Percentiles rank a stretch among this genome's conserved stretches.
Evolutionary conservation across 2,329 filamentous ascomycete species (phyloP).

Genomic region (Claviceps digitariae): DNA sequence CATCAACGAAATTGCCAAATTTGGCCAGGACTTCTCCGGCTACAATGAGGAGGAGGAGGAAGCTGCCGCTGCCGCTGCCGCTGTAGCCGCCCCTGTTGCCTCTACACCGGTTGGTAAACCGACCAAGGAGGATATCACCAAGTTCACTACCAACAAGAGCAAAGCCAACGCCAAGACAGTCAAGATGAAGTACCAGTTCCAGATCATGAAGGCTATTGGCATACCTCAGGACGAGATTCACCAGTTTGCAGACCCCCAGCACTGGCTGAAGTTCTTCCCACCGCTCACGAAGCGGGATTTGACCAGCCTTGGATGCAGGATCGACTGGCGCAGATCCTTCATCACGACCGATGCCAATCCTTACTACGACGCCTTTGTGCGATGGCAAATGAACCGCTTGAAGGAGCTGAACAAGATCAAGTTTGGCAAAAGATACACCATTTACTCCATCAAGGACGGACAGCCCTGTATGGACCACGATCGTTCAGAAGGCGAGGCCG

Average conservation of each 20-base stretch:
- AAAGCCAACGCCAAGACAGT: slow-evolving; percentile 83
- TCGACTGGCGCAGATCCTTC: slow-evolving; percentile 88
- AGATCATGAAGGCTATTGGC: slow-evolving; percentile 86
- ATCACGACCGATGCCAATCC: slow-evolving; percentile 95
- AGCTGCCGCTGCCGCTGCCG: slow-evolving; percentile 30
- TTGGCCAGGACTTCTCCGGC: slow-evolving; percentile 72
- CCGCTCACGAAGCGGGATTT: slow-evolving; percentile 52
- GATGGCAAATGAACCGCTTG: slow-evolving; percentile 94
- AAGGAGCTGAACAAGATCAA: slow-evolving; percentile 86
- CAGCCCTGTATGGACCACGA: slow-evolving; percentile 36
- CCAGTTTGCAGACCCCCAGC: slow-evolving; percentile 76
- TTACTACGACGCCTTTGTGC: slow-evolving; percentile 88
- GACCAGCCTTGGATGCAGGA: slow-evolving; percentile 68
- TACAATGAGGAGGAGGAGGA: slow-evolving; percentile 49
- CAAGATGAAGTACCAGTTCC: slow-evolving; percentile 91
- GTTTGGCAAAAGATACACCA: slow-evolving; percentile 84
- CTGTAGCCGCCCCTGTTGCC: slow-evolving; percentile 33
- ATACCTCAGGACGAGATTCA: slow-evolving; percentile 83
- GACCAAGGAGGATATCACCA: slow-evolving; percentile 70
- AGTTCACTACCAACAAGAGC: slow-evolving; percentile 85
- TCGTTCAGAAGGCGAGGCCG: slow-evolving; percentile 31
- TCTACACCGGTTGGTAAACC: slow-evolving; percentile 41
- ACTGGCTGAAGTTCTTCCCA: slow-evolving; percentile 87
- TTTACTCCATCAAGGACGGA: slow-evolving; percentile 48
- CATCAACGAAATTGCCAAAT: slow-evolving; percentile 74